Evolutionary conservation across 2,329 filamentous ascomycete genomes (phyloP).

Genomic region (Niveomyces coronatus): DNA sequence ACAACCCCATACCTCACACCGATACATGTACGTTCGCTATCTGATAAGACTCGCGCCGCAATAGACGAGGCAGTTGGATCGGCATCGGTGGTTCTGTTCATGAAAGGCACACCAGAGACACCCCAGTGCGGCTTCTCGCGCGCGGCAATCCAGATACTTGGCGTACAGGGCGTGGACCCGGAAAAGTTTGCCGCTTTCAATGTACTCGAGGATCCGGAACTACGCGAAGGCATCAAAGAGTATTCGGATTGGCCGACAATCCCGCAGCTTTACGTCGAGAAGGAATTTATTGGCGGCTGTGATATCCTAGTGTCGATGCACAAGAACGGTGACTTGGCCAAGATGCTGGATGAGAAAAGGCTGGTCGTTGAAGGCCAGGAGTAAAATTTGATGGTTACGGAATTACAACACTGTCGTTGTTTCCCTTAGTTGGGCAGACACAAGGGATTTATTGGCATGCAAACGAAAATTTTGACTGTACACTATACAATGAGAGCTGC

Average conservation of each 20-base stretch:
- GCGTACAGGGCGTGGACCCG: constrained; percentile 89
- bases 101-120: constrained; percentile 96
- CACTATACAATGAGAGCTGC: too few relatives aligned
- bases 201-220: constrained; percentile 81
- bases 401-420: too few relatives aligned
- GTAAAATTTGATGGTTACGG: constrained; percentile 19
- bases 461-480: too few relatives aligned
- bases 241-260: constrained; percentile 99
- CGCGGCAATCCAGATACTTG: constrained; percentile 88
- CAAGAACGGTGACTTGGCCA: constrained; percentile 85
- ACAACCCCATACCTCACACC: constrained; percentile 15
- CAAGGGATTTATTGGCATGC: too few relatives aligned
- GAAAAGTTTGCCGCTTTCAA: constrained; percentile 97
- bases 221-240: constrained; percentile 92
- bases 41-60: constrained; percentile 65
- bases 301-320: constrained; percentile 97
- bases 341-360: constrained; percentile 83
- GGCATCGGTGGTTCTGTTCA: constrained; percentile 91
- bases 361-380: constrained; percentile 55
- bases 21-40: constrained; percentile 58
- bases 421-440: too few relatives aligned
- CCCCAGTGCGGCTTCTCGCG: constrained; percentile 96
- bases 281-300: constrained; percentile 95
- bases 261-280: constrained; percentile 88
- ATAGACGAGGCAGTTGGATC: constrained; percentile 86